These are phyloP conservation scores for Agastache rugosa DNA, from an alignment of 257 asterid species.

Conservation along the genomic window DNA sequence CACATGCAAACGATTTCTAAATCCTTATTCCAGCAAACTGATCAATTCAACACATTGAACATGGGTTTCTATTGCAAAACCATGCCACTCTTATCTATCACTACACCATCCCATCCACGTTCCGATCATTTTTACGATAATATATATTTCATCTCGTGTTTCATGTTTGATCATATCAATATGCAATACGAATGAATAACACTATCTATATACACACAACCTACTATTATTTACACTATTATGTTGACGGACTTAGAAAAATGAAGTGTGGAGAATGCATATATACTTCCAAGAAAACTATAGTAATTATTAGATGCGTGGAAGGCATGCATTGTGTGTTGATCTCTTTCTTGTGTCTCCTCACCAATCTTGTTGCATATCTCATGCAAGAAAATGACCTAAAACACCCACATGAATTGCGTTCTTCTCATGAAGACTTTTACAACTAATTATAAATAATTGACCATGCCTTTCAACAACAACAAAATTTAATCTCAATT, in stretches of 20 bases:
- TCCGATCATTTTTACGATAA: background rate
- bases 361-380: background rate
- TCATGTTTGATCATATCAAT: background rate
- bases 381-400: slow-evolving; percentile 49
- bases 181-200: no score
- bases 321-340: slow-evolving; percentile 32
- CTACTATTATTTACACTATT: background rate
- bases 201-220: no score
- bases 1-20: slow-evolving; percentile 39
- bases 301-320: slow-evolving; percentile 10
- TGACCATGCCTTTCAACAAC: slow-evolving; percentile 26
- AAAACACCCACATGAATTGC: slow-evolving; percentile 51
- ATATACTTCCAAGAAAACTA: background rate
- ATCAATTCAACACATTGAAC: slow-evolving; percentile 43
- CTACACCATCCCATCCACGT: background rate
- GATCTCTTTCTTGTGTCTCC: slow-evolving; percentile 16
- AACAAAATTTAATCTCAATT: background rate
- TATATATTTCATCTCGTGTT: background rate
- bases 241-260: background rate
- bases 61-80: slow-evolving; percentile 27
- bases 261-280: background rate
- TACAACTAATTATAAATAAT: slow-evolving; percentile 10
- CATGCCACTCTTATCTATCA: background rate
- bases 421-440: slow-evolving; percentile 29
- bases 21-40: slow-evolving; percentile 20